Base-by-base conservation (phyloP, 345 rosid genomes). In the Laguncularia racemosa region DNA sequence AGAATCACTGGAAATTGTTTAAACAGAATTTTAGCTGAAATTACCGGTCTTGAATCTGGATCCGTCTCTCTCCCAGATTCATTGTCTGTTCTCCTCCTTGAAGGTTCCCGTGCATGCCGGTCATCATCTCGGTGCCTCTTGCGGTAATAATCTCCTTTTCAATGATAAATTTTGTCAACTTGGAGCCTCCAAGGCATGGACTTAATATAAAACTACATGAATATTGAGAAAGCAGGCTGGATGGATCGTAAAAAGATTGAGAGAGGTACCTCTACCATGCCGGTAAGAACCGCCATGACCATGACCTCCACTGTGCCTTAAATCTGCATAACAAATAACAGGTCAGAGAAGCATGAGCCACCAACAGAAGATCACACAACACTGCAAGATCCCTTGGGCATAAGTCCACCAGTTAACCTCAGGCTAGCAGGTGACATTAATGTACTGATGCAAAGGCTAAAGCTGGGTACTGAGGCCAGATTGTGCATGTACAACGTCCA, bases 101-200 rank as follows among this genome's bases (percentile, higher is more conserved):
- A 74, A 62, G 80, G 50, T 21, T 80, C 91, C 0, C 71, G 86
- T 44, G 77, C 67, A 65, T 73, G 81, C 14, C 78, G 89, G 69
- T 92, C 97, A 81, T 92, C 95, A 11, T 92, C 97, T 59, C 99
- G 77, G 53, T 77, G 62, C 56, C 99, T 71, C 74, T 92, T 92
- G 38, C 95, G 81, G 56, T 79, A 76, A 46, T 76, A 80, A 81
- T 92, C 99, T 89, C 58, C 45, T 58, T 44, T 23, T 48, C 61
- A 47, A 64, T 40, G 50, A 60, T 44, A 55, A 49, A 19, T 20
- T 48, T 33, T 33, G 40, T 33, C 40, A 33, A 33, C 4, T 33
- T 33, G 11, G 9, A 6, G 40, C 7, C 40, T 33, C 40, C 6
- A 33, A 33, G 40, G 40, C 40, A 33, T 33, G 9, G 3, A 33